Base-by-base conservation (phyloP, 2,329 filamentous ascomycete species). In the Penicillium sp. region DNA sequence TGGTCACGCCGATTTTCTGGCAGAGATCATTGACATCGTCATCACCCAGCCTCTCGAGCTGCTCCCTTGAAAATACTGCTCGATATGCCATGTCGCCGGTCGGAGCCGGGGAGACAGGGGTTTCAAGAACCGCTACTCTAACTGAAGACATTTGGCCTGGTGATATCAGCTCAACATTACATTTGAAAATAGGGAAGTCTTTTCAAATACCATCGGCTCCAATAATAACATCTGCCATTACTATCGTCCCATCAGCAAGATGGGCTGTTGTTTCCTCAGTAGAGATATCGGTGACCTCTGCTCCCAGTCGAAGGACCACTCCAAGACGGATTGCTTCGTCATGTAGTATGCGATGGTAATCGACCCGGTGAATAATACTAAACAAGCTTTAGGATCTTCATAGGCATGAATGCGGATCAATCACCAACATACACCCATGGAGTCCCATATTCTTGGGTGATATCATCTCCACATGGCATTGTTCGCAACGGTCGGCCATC, bases 1-100 rank as follows among this genome's bases (percentile, higher is more conserved):
- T 85, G 56, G 86, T 81, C 7, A 83, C 80, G 5, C 24, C 44
- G 5, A 28, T 24, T n/a, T n/a, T 28, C 13, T 28, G 13, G 44
- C 44, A 47, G 13, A 47, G 44, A 2, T 47, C 44, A 17, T 47
- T 28, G 24, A 47, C 19, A 17, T 15, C 12, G 12, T 47, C 44
- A 28, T 47, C 44, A 9, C 19, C 19, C 5, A 47, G 44, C 5
- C 24, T 24, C 24, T 47, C 44, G 5, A 47, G 24, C 44, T 47
- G 44, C 15, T 47, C 44, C 24, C 24, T 47, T 10, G 44, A 47
- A 6, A 47, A 47, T 2, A 24, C 26, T 47, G 44, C 44, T 17
- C 44, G 44, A 17, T 47, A 47, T 1, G 44, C 44, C 44, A 47
- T 47, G 13, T 47, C 44, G 3, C 44, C 44, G 13, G 44, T 47